Conservation (phyloP, 306 rosid genomes). For the Inga laurina region DNA sequence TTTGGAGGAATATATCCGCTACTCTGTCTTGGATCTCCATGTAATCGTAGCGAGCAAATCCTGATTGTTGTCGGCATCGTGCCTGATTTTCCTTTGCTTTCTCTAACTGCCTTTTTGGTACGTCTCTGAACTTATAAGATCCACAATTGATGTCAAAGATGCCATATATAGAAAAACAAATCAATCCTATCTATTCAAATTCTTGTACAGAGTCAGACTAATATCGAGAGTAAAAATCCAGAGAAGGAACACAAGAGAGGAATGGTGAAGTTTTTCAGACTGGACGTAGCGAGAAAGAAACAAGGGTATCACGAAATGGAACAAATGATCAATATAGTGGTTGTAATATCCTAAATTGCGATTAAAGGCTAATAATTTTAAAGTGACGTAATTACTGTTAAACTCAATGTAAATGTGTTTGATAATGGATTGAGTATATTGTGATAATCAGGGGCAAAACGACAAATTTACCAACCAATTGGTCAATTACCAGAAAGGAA, state of each 20-base stretch:
- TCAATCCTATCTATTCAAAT: background rate
- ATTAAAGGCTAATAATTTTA: too few relatives aligned
- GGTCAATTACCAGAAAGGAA: too few relatives aligned
- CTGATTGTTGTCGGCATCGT: background rate
- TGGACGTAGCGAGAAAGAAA: background rate
- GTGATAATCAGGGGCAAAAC: too few relatives aligned
- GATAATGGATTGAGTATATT: too few relatives aligned
- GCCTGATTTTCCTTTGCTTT: slow-evolving; percentile 9
- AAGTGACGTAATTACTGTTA: too few relatives aligned
- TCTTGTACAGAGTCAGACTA: background rate
- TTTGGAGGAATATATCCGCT: slow-evolving; percentile 60
- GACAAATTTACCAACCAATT: too few relatives aligned
- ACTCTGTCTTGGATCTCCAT: slow-evolving; percentile 67
- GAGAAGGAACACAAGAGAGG: background rate
- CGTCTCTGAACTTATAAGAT: background rate
- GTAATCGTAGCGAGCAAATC: slow-evolving; percentile 4
- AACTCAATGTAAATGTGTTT: too few relatives aligned
- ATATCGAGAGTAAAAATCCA: background rate
- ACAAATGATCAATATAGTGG: background rate
- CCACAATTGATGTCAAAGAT: background rate
- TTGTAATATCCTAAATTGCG: too few relatives aligned
- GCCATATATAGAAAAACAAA: background rate
- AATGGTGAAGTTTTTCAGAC: background rate
- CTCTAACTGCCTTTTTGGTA: background rate
- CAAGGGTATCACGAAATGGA: background rate